Evolutionary conservation across 441 rosid genomes (phyloP).

Genomic region (Raphanus hybrid): DNA sequence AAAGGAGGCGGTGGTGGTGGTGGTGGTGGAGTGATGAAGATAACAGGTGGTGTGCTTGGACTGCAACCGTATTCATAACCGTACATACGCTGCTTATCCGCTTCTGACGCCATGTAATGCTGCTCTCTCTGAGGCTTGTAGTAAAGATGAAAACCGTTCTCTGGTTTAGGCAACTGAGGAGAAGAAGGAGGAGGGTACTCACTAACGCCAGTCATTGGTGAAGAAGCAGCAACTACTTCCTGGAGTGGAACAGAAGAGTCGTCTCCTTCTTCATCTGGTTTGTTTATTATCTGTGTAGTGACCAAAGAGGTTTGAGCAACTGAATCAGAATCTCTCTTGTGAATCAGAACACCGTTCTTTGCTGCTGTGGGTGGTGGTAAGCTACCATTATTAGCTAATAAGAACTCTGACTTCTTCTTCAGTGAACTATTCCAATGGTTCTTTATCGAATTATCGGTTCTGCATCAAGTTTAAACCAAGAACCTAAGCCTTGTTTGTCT

Average conservation of each 20-base stretch:
- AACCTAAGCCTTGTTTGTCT: background rate
- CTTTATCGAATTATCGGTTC: constrained; percentile 96
- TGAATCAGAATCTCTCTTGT: no score
- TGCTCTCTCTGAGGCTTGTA: constrained; percentile 45
- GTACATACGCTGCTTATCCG: constrained; percentile 44
- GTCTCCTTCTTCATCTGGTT: constrained; percentile 59
- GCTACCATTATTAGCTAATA: constrained; percentile 66
- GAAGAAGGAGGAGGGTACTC: background rate
- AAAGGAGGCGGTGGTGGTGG: constrained; percentile 59
- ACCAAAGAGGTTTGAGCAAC: no score
- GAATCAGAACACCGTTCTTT: no score
- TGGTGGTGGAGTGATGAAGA: constrained; percentile 73
- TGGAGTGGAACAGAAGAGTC: constrained; percentile 47
- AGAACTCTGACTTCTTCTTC: constrained; percentile 90
- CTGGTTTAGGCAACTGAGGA: constrained; percentile 31
- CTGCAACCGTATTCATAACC: constrained; percentile 51
- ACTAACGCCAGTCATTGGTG: constrained; percentile 45
- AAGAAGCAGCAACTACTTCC: constrained; percentile 58
- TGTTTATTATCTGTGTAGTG: constrained; percentile 47
- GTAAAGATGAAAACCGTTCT: constrained; percentile 41
- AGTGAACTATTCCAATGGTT: constrained; percentile 99
- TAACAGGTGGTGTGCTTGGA: constrained; percentile 61
- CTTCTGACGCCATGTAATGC: constrained; percentile 44
- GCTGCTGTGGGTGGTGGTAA: constrained; percentile 64
- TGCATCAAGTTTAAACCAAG: constrained; percentile 44